These are phyloP conservation scores for Carex kokanica DNA, from an alignment of 176 grass and related monocot genomes.

Conservation along the genomic window DNA sequence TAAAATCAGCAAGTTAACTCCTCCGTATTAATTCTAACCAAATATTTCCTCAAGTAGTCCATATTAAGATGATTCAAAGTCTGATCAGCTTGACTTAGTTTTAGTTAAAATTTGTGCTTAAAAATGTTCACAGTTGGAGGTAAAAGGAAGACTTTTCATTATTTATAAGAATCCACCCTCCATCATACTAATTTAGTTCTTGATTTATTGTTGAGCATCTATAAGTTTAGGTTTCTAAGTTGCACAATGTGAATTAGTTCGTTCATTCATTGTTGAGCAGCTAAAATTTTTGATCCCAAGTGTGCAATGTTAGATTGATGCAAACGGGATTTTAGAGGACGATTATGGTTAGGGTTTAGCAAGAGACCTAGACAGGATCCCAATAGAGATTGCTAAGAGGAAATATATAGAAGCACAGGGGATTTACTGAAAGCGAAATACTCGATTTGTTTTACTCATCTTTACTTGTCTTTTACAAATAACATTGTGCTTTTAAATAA, in stretches of 20 bases:
- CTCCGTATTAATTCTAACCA: neutral
- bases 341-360: neutral
- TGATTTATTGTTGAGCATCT: slow-evolving; percentile 1
- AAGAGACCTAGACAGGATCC: neutral
- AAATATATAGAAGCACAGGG: neutral
- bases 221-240: neutral
- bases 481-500: neutral
- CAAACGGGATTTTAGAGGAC: neutral
- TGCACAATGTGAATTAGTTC: neutral
- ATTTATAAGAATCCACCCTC: neutral
- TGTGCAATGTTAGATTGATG: neutral
- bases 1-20: neutral
- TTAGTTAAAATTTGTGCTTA: neutral
- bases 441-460: neutral
- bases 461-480: neutral
- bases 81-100: neutral
- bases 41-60: neutral
- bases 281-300: neutral
- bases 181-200: neutral
- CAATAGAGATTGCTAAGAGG: neutral
- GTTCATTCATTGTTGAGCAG: slow-evolving; percentile 1
- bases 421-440: neutral
- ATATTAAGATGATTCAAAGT: neutral
- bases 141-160: neutral
- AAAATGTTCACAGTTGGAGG: neutral